Conservation (phyloP, 371 early-diverging fungal genomes). For the Rhizopus sp. region DNA sequence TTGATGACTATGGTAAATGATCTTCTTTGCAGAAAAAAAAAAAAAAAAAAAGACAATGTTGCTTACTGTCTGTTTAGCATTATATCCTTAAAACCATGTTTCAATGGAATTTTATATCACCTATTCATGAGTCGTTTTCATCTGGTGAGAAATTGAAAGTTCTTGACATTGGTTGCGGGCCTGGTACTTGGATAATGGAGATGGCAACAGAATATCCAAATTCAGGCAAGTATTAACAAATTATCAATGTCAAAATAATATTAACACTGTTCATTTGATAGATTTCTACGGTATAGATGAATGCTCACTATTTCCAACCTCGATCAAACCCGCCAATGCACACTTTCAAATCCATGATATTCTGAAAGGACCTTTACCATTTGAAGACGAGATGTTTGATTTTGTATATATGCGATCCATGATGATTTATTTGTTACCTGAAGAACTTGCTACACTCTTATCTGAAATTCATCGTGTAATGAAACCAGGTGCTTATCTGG, state of each 20-base stretch:
- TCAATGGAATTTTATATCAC: slow-evolving; percentile 37
- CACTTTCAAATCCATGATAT: slow-evolving; percentile 55
- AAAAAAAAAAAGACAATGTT: background rate
- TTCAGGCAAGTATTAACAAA: slow-evolving; percentile 14
- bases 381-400: slow-evolving; percentile 54
- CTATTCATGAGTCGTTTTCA: slow-evolving; percentile 15
- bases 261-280: slow-evolving; percentile 14
- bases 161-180: slow-evolving; percentile 45
- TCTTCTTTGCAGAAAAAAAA: no score
- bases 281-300: slow-evolving; percentile 60
- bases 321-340: slow-evolving; percentile 58
- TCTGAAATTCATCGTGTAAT: slow-evolving; percentile 49
- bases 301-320: slow-evolving; percentile 53
- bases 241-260: slow-evolving; percentile 8
- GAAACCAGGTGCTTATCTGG: slow-evolving; percentile 54
- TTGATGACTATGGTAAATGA: slow-evolving; percentile 39
- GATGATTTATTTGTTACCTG: slow-evolving; percentile 39
- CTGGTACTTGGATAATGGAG: slow-evolving; percentile 46
- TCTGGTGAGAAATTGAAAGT: slow-evolving; percentile 21
- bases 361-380: slow-evolving; percentile 50
- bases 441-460: slow-evolving; percentile 31
- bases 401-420: slow-evolving; percentile 57
- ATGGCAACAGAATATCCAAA: slow-evolving; percentile 36
- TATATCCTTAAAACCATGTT: slow-evolving; percentile 43
- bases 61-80: slow-evolving; percentile 27